Evolutionary conservation across 257 asterid species (phyloP).

Genomic region (Pogostemon cablin): DNA sequence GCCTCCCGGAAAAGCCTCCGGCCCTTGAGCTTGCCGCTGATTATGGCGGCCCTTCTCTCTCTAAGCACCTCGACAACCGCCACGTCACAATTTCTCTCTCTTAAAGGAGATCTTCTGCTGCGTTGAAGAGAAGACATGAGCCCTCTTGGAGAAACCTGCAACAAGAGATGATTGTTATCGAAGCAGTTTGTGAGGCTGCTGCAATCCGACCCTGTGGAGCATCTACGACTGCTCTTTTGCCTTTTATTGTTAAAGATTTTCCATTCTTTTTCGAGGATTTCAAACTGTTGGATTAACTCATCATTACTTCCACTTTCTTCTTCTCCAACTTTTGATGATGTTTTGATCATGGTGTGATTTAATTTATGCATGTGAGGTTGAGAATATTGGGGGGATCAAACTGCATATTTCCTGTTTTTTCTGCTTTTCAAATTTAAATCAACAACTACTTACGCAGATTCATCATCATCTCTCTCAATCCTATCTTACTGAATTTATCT

Average conservation of each 20-base stretch:
- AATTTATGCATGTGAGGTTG: slow-evolving; percentile 1
- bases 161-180: background rate
- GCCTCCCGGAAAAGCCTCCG: slow-evolving; percentile 41
- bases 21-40: slow-evolving; percentile 44
- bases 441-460: background rate
- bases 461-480: too few species aligned
- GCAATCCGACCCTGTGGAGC: slow-evolving; percentile 18
- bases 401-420: slow-evolving; percentile 29
- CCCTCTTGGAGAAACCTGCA: slow-evolving; percentile 39
- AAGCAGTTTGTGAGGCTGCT: background rate
- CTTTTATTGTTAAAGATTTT: background rate
- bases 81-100: slow-evolving; percentile 32
- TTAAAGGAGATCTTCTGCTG: slow-evolving; percentile 30
- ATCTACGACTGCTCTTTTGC: background rate
- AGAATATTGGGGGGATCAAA: slow-evolving; percentile 20
- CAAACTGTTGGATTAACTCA: slow-evolving; percentile 29
- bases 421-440: slow-evolving; percentile 25
- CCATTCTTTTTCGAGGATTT: slow-evolving; percentile 32
- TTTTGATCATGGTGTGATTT: slow-evolving; percentile 29
- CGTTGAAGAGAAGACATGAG: slow-evolving; percentile 44
- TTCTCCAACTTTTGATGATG: slow-evolving; percentile 31
- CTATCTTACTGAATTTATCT: too few species aligned
- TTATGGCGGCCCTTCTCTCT: slow-evolving; percentile 43
- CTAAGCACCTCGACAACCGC: slow-evolving; percentile 40
- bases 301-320: slow-evolving; percentile 24